phyloP scores from a whole-genome alignment of 2,329 filamentous ascomycete genomes.

The Colletotrichum liriopes region DNA sequence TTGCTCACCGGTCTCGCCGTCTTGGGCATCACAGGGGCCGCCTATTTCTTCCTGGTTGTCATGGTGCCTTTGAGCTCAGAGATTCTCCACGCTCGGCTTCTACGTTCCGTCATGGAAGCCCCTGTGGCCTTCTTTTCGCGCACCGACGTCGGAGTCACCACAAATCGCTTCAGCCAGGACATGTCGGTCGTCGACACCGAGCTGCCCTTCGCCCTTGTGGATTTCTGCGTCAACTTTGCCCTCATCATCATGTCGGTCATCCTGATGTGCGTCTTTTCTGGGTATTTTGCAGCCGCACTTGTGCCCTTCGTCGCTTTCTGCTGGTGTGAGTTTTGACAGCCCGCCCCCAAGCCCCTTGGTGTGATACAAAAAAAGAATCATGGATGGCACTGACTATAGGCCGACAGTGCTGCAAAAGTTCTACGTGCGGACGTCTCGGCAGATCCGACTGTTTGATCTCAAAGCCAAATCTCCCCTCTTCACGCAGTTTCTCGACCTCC shows the following conservation, averaged over 20 bases:
- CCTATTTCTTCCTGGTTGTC: too few relatives aligned
- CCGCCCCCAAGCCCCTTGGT: too few relatives aligned
- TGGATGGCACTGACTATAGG: too few relatives aligned
- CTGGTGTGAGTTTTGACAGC: neutral
- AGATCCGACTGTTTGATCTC: slow-evolving; percentile 65
- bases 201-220: slow-evolving; percentile 48
- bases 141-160: slow-evolving; percentile 53
- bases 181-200: slow-evolving; percentile 57
- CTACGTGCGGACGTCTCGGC: slow-evolving; percentile 60
- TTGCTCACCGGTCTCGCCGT: too few relatives aligned
- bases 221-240: neutral
- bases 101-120: neutral
- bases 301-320: slow-evolving; percentile 1
- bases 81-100: too few relatives aligned
- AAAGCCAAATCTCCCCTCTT: slow-evolving; percentile 72
- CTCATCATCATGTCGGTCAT: neutral
- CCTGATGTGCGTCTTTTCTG: neutral
- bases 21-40: too few relatives aligned
- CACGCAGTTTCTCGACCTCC: slow-evolving; percentile 68
- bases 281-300: neutral
- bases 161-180: slow-evolving; percentile 59
- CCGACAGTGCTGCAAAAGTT: slow-evolving; percentile 16
- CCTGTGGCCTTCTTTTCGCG: slow-evolving; percentile 45
- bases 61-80: too few relatives aligned
- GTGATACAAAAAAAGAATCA: too few relatives aligned